Conservation (phyloP, 2,329 filamentous ascomycete genomes). For the Aspergillus nomiae region DNA sequence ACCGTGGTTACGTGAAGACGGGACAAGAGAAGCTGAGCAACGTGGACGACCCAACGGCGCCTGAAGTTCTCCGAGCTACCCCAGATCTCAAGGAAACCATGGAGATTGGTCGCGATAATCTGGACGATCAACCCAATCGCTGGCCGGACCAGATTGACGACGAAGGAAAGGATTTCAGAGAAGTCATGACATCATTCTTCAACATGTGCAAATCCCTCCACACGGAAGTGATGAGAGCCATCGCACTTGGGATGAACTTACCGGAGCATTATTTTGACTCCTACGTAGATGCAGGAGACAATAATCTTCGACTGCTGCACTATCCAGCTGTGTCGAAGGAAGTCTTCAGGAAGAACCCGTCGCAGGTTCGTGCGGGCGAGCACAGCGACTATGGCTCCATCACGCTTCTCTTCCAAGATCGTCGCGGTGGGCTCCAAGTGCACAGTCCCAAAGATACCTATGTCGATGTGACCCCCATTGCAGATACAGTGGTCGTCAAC, state of each 20-base stretch:
- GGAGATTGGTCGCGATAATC: slow-evolving; percentile 63
- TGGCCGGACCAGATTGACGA: slow-evolving; percentile 67
- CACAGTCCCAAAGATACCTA: slow-evolving; percentile 74
- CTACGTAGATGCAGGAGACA: slow-evolving; percentile 70
- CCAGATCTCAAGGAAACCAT: slow-evolving; percentile 60
- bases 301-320: slow-evolving; percentile 73
- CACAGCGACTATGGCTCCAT: slow-evolving; percentile 68
- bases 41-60: slow-evolving; percentile 56
- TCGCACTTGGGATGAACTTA: slow-evolving; percentile 78
- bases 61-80: slow-evolving; percentile 57
- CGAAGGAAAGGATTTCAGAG: slow-evolving; percentile 64
- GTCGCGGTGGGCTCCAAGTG: slow-evolving; percentile 60
- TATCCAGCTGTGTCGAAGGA: slow-evolving; percentile 70
- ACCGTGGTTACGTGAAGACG: slow-evolving; percentile 71
- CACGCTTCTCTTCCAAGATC: slow-evolving; percentile 59
- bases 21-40: slow-evolving; percentile 73
- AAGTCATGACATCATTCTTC: slow-evolving; percentile 75
- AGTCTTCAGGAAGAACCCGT: slow-evolving; percentile 67
- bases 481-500: slow-evolving; percentile 82
- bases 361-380: slow-evolving; percentile 74
- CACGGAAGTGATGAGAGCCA: slow-evolving; percentile 77
- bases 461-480: slow-evolving; percentile 80
- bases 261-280: slow-evolving; percentile 73
- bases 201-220: slow-evolving; percentile 74
- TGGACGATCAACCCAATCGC: slow-evolving; percentile 69